A percentile compares a stretch with the other conserved stretches of the same genome.
Conservation (phyloP, 441 rosid genomes). For the Pelargonium cotyledonis region DNA sequence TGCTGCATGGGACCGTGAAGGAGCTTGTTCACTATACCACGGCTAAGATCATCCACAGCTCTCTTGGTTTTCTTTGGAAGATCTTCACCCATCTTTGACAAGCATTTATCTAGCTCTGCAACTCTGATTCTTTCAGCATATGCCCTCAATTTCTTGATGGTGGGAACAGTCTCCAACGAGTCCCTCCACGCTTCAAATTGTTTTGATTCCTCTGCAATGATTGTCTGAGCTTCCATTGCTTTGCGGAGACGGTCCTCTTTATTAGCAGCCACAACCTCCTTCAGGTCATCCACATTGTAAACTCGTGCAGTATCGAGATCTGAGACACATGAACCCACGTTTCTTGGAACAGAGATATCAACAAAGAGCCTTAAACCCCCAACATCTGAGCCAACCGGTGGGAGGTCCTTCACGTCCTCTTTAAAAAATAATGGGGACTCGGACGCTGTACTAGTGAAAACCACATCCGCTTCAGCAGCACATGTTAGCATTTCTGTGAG, state of each 20-base stretch:
- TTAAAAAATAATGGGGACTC: constrained; percentile 63
- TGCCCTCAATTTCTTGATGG: no score
- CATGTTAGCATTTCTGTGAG: constrained; percentile 55
- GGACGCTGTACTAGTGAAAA: constrained; percentile 90
- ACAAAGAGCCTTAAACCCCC: constrained; percentile 61
- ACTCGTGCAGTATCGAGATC: constrained; percentile 50
- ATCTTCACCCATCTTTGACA: constrained; percentile 21
- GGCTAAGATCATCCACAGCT: constrained; percentile 25
- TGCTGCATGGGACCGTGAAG: constrained; percentile 26
- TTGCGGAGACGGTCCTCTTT: constrained; percentile 80
- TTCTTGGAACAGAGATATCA: constrained; percentile 92
- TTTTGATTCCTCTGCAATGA: constrained; percentile 17
- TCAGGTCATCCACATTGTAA: constrained; percentile 90
- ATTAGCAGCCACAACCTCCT: constrained; percentile 93
- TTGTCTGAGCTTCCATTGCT: constrained; percentile 28
- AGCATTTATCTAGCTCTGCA: not conserved
- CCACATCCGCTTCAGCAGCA: constrained; percentile 77
- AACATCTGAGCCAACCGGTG: constrained; percentile 45
- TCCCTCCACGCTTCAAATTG: no score
- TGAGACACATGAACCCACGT: constrained; percentile 70
- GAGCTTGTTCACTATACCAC: constrained; percentile 21
- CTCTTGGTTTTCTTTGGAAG: constrained; percentile 22
- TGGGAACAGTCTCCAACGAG: no score
- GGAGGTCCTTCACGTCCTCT: constrained; percentile 56
- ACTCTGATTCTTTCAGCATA: no score